Evolutionary conservation across 495 filamentous ascomycete species (phyloP), one percentile per base, ranked within the genome.

Genomic region (Cairneyella variabilis): DNA sequence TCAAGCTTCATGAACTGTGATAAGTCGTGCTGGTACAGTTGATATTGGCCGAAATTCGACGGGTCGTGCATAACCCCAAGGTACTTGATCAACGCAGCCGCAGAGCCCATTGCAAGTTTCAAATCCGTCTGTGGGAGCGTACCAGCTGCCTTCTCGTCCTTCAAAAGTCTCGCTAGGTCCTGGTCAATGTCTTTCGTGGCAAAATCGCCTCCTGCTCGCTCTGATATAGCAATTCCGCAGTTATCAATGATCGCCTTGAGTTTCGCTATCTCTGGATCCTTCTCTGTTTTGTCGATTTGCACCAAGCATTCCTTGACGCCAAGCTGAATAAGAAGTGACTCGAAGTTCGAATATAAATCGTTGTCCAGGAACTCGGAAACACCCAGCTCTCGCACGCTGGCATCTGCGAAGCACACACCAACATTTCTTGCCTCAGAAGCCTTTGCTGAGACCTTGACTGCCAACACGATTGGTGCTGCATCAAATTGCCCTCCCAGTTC

Each of bases 1-100:
- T 99, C 93, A 11, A 99, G 82, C 70, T 96, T 97, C 93, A 99
- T 99, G 62, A 89, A 99, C 63, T 99, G 93, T 10, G 90, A 85
- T 23, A 99, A 69, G 65, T 99, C 95, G 69, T 97, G 95, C 64
- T 99, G 93, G 62, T 97, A 97, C 21, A 99, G 81, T 61, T 92
- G 89, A 64, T 90, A 99, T 64, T 97, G 91, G 1, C 93, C 93
- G 66, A 96, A 97, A 66, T 99, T 97, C 18, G 89, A 88, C 14
- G 89, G 71, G 62, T 99, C 95, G 21, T 89, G 85, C 70, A 99
- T 71, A 2, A 95, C 85, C 14, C 86, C 85, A n/a, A 99, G 78
- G 58, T 97, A 99, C 65, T 92, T 96, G 70, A 97, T 96, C 64
- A 99, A 69, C 18, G 92, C 88, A 14, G 93, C 85, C 10, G 93